Conservation (phyloP, 495 filamentous ascomycete genomes). For the Parathielavia hyrcaniae region DNA sequence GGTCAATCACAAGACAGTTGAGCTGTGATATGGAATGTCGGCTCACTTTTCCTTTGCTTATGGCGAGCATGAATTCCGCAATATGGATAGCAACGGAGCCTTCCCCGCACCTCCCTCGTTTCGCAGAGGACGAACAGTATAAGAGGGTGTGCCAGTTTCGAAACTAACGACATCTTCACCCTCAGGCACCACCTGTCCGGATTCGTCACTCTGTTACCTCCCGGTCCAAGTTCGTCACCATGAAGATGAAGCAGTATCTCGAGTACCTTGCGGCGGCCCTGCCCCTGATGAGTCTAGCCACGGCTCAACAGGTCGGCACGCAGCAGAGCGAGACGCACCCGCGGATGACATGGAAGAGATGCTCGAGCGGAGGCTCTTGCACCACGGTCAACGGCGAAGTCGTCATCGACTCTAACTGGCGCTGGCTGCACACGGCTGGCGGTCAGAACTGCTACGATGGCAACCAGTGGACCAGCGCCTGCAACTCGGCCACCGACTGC, state of each 20-base stretch:
- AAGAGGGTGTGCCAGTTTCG: background rate
- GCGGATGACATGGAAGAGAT: constrained; percentile 53
- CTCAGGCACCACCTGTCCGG: background rate
- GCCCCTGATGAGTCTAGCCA: constrained; percentile 27
- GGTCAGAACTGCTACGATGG: constrained; percentile 48
- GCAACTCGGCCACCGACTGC: constrained; percentile 41
- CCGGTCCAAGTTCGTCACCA: constrained; percentile 3
- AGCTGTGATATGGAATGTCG: constrained; percentile 24
- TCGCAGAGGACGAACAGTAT: background rate
- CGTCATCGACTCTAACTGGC: constrained; percentile 50
- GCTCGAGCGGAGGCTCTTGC: constrained; percentile 48
- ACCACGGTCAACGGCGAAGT: constrained; percentile 39
- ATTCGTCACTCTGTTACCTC: background rate
- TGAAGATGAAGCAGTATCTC: constrained; percentile 29
- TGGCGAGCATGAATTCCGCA: constrained; percentile 12
- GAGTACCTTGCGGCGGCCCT: constrained; percentile 32
- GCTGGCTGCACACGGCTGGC: constrained; percentile 43
- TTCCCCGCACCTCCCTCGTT: background rate
- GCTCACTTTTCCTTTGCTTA: constrained; percentile 18
- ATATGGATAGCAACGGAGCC: constrained; percentile 5
- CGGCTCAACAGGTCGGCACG: constrained; percentile 52
- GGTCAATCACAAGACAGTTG: constrained; percentile 18
- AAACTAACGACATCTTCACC: background rate
- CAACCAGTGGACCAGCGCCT: constrained; percentile 45
- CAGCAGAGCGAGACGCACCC: constrained; percentile 52